Evolutionary conservation across 2,329 filamentous ascomycete genomes (phyloP), one percentile per base, ranked within the genome.

Genomic region (Penicillium sp.): DNA sequence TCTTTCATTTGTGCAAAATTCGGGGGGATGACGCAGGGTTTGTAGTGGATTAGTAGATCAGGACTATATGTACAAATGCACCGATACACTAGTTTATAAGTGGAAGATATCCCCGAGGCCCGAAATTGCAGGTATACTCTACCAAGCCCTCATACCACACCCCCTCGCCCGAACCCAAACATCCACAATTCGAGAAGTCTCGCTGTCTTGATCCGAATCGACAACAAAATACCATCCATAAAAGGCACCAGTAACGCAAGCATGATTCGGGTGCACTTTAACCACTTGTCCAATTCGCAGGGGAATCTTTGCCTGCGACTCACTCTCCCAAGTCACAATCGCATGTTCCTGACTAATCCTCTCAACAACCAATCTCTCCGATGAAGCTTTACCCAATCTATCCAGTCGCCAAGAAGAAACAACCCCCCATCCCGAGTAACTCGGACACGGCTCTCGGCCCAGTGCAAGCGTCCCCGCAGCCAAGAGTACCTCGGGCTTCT

Each of bases 331-430:
- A 1, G 76, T 79, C 65, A 93, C 68, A 53, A 91, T 85, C 0
- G 88, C 89, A 74, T 93, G 90, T 75, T 94, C 90, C 75, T 93
- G 90, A 61, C 86, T 88, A 57, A 93, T 83, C 27, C 84, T 81
- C 15, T 83, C 85, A 1, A 93, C 85, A 62, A 89, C 82, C 87
- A 89, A 90, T 1, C 81, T 78, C 70, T 73, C 55, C 76, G 70
- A 6, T n/a, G 39, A 48, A 11, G 73, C 71, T 13, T 77, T 45
- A 7, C 73, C 71, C 9, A 77, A 79, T 70, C 2, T 40, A 23
- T 59, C 62, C 43, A 65, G 63, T 8, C 78, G 78, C 84, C 87
- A 90, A 0, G 83, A 80, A 55, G 81, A 83, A 5, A 91, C 74
- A 38, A 91, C 79, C 0, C 87, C 90, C 86, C 87, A 92, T 2